phyloP scores from a whole-genome alignment of 2,329 filamentous ascomycete species.

The Ilyonectria mors-panacis region DNA sequence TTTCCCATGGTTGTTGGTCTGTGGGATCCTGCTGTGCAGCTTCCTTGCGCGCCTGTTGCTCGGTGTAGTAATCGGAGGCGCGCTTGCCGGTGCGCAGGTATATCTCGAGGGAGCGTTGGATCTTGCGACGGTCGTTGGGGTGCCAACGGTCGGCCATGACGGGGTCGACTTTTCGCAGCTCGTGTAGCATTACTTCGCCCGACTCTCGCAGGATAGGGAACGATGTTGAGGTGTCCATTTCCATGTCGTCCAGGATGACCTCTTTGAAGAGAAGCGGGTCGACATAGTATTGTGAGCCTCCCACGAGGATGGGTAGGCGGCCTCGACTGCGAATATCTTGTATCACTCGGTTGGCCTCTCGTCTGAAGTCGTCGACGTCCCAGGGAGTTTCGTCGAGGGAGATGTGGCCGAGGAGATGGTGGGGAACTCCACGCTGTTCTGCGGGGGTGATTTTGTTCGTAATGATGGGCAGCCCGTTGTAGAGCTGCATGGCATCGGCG shows the following conservation, averaged over 20 bases:
- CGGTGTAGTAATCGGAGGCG: conserved; percentile 89
- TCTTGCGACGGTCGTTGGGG: conserved; percentile 92
- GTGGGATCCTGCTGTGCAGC: conserved; percentile 42
- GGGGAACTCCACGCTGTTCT: conserved; percentile 85
- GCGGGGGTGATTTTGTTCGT: conserved; percentile 89
- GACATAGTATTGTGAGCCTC: conserved; percentile 96
- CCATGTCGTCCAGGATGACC: conserved; percentile 66
- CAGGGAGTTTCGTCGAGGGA: conserved; percentile 83
- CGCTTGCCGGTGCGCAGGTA: conserved; percentile 85
- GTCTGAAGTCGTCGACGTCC: conserved; percentile 84
- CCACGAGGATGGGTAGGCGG: conserved; percentile 89
- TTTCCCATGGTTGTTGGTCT: conserved; percentile 59
- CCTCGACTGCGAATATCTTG: conserved; percentile 83
- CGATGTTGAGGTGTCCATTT: conserved; percentile 53
- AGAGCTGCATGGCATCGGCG: conserved; percentile 98
- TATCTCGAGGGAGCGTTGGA: conserved; percentile 90
- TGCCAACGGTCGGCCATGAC: conserved; percentile 94
- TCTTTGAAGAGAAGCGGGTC: conserved; percentile 86
- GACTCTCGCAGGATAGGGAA: conserved; percentile 81
- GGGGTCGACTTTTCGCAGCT: conserved; percentile 86
- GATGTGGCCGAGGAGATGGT: conserved; percentile 89
- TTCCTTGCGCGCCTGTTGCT: conserved; percentile 72
- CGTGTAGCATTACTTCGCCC: conserved; percentile 79
- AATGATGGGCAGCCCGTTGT: conserved; percentile 90
- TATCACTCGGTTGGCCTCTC: conserved; percentile 78